Conservation (phyloP, 1,139 yeast species). For the Spencermartinsiella ligniputridi region DNA sequence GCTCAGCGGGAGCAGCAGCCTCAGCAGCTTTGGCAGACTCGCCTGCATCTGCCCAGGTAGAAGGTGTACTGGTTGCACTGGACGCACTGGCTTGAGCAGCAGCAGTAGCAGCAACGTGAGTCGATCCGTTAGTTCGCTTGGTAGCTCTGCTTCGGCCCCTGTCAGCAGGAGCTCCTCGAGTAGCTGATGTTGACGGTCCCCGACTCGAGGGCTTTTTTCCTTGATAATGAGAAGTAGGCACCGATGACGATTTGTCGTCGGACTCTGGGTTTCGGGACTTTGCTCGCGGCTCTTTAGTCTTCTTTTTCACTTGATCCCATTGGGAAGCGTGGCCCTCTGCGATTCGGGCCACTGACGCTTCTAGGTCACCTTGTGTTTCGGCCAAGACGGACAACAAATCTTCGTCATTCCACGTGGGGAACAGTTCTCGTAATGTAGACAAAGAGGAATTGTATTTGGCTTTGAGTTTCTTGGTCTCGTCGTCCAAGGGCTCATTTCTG, state of each 20-base stretch:
- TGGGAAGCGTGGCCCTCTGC: constrained; percentile 62
- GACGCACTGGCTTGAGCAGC: constrained; percentile 10
- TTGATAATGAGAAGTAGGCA: constrained; percentile 1
- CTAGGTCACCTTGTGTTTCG: constrained; percentile 71
- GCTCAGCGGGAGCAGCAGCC: background rate
- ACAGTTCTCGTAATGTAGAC: constrained; percentile 69
- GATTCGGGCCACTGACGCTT: constrained; percentile 78
- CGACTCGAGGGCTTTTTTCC: constrained; percentile 9
- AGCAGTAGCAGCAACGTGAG: constrained; percentile 8
- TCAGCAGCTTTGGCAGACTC: background rate
- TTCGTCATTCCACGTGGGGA: constrained; percentile 91
- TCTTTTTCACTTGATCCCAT: constrained; percentile 61
- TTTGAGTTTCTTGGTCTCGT: constrained; percentile 31
- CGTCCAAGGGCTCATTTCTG: constrained; percentile 27
- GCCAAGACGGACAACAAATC: constrained; percentile 72
- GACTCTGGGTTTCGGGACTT: constrained; percentile 1
- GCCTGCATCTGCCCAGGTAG: background rate
- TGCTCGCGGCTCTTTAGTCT: constrained; percentile 37
- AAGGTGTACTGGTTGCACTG: constrained; percentile 9
- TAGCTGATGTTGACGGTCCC: background rate
- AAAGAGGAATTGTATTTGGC: constrained; percentile 41
- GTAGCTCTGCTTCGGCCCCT: constrained; percentile 19
- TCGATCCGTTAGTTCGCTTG: constrained; percentile 13
- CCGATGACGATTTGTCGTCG: constrained; percentile 3
- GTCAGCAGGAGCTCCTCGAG: constrained; percentile 8